A percentile compares a stretch with the other conserved stretches of the same genome.
phyloP scores from a whole-genome alignment of 176 grass and related monocot genomes.

The Hordeum marinum region DNA sequence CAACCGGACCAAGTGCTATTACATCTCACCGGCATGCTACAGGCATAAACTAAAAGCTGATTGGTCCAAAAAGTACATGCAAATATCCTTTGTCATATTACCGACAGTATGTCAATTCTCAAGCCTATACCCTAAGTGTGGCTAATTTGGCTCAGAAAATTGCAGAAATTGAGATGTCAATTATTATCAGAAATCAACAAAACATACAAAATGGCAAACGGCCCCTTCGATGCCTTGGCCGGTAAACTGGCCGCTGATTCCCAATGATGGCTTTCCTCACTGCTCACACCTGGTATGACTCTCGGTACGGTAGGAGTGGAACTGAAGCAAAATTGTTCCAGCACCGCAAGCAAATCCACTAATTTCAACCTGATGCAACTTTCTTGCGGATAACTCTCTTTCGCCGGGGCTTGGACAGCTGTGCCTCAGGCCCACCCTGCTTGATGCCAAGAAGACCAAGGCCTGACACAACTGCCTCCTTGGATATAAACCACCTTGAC shows the following conservation, averaged over 20 bases:
- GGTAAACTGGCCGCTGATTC: not conserved
- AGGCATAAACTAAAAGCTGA: not conserved
- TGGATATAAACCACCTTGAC: conserved; percentile 96
- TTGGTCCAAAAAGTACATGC: no score
- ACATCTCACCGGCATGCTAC: not conserved
- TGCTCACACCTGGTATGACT: not conserved
- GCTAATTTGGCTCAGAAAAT: conserved; percentile 14
- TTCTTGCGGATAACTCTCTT: conserved; percentile 93
- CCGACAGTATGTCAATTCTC: not conserved
- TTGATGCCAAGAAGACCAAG: conserved; percentile 92
- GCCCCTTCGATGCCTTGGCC: not conserved
- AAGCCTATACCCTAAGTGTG: conserved; percentile 12
- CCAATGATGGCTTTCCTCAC: not conserved
- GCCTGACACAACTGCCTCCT: conserved; percentile 81
- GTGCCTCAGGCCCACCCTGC: conserved; percentile 52
- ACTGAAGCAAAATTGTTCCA: conserved; percentile 68
- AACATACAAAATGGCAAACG: conserved; percentile 24
- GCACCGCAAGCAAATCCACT: conserved; percentile 25
- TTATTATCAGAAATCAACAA: conserved; percentile 19
- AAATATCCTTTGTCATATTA: no score
- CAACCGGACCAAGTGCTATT: not conserved
- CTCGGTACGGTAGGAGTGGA: conserved; percentile 6
- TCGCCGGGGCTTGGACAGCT: conserved; percentile 58
- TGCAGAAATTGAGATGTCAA: conserved; percentile 15
- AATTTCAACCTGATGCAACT: conserved; percentile 51